Conservation (phyloP, 495 filamentous ascomycete genomes). For the Oleoguttula mirabilis region DNA sequence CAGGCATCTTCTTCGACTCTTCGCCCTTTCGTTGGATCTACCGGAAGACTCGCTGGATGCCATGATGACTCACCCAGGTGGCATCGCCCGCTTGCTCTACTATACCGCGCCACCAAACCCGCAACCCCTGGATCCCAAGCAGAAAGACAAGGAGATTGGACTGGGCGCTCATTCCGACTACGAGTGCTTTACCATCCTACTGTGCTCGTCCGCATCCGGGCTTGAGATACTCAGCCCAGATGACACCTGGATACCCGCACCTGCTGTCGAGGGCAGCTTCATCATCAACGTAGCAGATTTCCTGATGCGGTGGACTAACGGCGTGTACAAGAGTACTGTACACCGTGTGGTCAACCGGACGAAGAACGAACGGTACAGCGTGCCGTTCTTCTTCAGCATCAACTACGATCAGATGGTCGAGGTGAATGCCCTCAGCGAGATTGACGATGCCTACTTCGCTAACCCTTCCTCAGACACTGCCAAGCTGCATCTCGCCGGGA, state of each 20-base stretch:
- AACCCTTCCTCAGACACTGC: conserved; percentile 23
- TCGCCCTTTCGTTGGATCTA: too few species aligned
- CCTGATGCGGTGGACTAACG: conserved; percentile 35
- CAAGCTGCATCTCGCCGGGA: conserved; percentile 19
- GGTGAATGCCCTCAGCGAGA: conserved; percentile 19
- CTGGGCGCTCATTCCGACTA: conserved; percentile 35
- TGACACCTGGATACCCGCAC: conserved; percentile 29
- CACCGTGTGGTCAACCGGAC: conserved; percentile 33
- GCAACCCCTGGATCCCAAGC: not conserved
- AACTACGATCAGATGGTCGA: conserved; percentile 25
- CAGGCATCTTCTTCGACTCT: too few species aligned
- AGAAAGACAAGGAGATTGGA: conserved; percentile 27
- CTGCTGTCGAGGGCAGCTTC: conserved; percentile 28
- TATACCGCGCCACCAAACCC: conserved; percentile 4
- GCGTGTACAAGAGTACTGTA: conserved; percentile 29
- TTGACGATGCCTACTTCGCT: not conserved
- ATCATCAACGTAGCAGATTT: conserved; percentile 37
- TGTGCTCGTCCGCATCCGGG: conserved; percentile 34
- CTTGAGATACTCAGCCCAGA: conserved; percentile 33
- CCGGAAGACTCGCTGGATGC: too few species aligned
- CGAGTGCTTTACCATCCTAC: conserved; percentile 30
- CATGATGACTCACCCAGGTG: too few species aligned
- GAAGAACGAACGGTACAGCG: conserved; percentile 28
- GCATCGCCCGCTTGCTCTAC: too few species aligned
- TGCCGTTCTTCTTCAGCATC: conserved; percentile 36